phyloP scores from a whole-genome alignment of 1,284 basidiomycete species.

The Veloboletus limbatus region DNA sequence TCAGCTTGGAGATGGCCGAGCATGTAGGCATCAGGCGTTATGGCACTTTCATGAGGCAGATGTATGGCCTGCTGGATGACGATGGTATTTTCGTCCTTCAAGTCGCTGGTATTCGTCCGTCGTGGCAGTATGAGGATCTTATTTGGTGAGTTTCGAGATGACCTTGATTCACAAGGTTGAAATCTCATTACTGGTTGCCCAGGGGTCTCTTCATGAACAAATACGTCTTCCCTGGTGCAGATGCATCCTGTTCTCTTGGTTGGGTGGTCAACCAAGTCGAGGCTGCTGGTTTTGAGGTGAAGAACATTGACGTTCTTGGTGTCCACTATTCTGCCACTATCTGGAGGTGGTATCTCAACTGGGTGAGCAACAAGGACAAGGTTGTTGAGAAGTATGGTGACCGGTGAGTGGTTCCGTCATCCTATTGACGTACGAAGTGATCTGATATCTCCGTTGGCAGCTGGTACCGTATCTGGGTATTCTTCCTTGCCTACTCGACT shows the following conservation, averaged over 20 bases:
- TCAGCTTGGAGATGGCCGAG: conserved; percentile 98
- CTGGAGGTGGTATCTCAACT: conserved; percentile 95
- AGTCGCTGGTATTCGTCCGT: conserved; percentile 90
- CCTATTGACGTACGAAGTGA: background rate
- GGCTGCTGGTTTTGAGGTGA: conserved; percentile 93
- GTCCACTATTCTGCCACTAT: conserved; percentile 98
- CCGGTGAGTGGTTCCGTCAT: conserved; percentile 31
- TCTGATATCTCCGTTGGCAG: conserved; percentile 2
- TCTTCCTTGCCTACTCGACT: conserved; percentile 82
- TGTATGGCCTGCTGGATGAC: conserved; percentile 93
- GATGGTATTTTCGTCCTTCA: conserved; percentile 95
- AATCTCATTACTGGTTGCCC: background rate
- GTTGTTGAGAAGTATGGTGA: conserved; percentile 90
- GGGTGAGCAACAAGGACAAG: conserved; percentile 87
- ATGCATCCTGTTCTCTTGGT: conserved; percentile 91
- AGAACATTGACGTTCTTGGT: conserved; percentile 93
- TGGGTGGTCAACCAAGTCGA: conserved; percentile 93
- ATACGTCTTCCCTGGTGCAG: conserved; percentile 97
- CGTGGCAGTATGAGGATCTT: conserved; percentile 98
- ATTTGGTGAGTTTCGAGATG: conserved; percentile 62
- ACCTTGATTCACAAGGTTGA: background rate
- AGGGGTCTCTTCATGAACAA: conserved; percentile 95
- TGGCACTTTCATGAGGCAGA: conserved; percentile 82
- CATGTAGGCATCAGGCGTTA: conserved; percentile 97
- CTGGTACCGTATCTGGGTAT: conserved; percentile 90